Percentiles rank a stretch among this genome's conserved stretches.
Evolutionary conservation across 179 eudicot species (phyloP).

Genomic region (Drosera spatulata): DNA sequence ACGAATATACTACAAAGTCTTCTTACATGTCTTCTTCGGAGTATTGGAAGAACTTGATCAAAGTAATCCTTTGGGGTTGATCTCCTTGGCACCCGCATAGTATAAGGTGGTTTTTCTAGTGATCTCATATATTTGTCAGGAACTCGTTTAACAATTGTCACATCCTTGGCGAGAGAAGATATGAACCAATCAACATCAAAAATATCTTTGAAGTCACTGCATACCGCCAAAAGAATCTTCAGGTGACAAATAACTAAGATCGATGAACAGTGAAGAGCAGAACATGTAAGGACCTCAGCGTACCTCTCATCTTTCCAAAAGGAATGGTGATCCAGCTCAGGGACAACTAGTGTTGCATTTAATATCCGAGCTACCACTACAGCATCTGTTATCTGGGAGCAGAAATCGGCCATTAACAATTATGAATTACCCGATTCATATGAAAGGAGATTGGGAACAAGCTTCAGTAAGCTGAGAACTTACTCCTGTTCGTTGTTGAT

Average conservation of each 20-base stretch:
- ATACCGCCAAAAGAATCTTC: slow-evolving; percentile 14
- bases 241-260: neutral
- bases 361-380: slow-evolving; percentile 95
- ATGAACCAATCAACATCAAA: slow-evolving; percentile 97
- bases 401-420: neutral
- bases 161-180: slow-evolving; percentile 71
- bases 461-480: slow-evolving; percentile 19
- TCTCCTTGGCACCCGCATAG: slow-evolving; percentile 95
- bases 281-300: slow-evolving; percentile 9
- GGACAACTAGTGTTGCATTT: slow-evolving; percentile 91
- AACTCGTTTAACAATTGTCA: slow-evolving; percentile 69
- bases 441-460: neutral
- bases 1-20: slow-evolving; percentile 5
- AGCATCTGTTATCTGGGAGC: slow-evolving; percentile 85
- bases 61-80: slow-evolving; percentile 88
- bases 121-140: slow-evolving; percentile 91
- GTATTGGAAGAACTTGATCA: slow-evolving; percentile 79
- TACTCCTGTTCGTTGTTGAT: slow-evolving; percentile 98
- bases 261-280: neutral
- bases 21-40: slow-evolving; percentile 82
- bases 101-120: slow-evolving; percentile 92
- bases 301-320: slow-evolving; percentile 98
- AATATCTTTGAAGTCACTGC: slow-evolving; percentile 86
- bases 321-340: slow-evolving; percentile 87
- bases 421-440: too few relatives aligned